Conservation (phyloP, 352 stramenopile species). For the Globisporangium apiculatum region DNA sequence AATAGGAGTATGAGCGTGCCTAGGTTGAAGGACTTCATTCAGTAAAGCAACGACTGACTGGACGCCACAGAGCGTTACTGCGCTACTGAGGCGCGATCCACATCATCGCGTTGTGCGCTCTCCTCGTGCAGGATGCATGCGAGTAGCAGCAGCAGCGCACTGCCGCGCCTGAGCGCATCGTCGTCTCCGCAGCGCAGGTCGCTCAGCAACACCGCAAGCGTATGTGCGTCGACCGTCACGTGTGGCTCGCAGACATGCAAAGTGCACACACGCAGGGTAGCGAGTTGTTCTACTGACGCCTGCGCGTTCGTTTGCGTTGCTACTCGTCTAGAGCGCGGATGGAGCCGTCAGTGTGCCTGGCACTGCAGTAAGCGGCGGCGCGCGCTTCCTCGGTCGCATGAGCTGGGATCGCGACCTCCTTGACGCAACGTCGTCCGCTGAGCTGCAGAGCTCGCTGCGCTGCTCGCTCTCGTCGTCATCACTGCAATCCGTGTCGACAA, state of each 20-base stretch:
- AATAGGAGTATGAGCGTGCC: too few species aligned
- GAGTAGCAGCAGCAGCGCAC: background rate
- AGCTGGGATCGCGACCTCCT: constrained; percentile 51
- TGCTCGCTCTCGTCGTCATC: background rate
- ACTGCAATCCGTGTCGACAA: background rate
- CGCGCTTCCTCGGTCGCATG: constrained; percentile 34
- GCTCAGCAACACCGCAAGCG: background rate
- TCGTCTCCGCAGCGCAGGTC: background rate
- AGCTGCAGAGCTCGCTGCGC: constrained; percentile 1
- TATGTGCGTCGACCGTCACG: background rate
- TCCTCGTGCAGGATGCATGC: too few species aligned
- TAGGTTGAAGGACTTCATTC: too few species aligned
- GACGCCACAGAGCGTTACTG: too few species aligned
- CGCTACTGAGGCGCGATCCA: too few species aligned
- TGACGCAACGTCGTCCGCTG: constrained; percentile 12
- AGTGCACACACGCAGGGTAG: too few species aligned
- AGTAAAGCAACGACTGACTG: too few species aligned
- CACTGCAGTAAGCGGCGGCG: background rate
- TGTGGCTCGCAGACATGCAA: background rate
- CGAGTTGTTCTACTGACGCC: too few species aligned
- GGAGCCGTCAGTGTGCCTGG: background rate
- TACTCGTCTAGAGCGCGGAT: background rate
- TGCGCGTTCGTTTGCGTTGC: too few species aligned
- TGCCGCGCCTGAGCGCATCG: background rate
- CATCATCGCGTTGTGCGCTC: too few species aligned